phyloP scores from a whole-genome alignment of 192 early-diverging fungal genomes.

The Lunasporangiospora selenospora region DNA sequence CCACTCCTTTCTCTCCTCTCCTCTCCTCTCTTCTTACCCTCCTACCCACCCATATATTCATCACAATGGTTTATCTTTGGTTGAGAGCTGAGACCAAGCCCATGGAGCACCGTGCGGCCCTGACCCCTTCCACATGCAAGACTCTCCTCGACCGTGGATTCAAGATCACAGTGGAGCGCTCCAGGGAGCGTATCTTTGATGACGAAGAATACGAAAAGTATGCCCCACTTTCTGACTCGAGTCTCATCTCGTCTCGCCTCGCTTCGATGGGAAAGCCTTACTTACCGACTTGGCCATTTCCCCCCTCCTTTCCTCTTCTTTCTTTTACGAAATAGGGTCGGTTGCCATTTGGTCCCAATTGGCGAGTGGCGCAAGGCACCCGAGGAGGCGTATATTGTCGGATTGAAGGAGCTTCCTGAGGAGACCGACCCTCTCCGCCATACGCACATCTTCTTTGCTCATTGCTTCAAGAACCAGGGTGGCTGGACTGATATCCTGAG shows the following conservation, averaged over 20 bases:
- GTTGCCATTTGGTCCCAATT: slow-evolving; percentile 79
- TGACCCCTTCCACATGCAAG: slow-evolving; percentile 87
- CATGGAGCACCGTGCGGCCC: slow-evolving; percentile 92
- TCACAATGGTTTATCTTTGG: slow-evolving; percentile 75
- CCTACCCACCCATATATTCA: slow-evolving; percentile 9
- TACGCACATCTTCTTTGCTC: slow-evolving; percentile 97
- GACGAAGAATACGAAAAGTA: slow-evolving; percentile 87
- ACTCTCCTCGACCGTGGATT: slow-evolving; percentile 83
- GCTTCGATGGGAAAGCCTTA: not conserved
- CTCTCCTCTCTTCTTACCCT: no score
- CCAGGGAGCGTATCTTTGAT: slow-evolving; percentile 84
- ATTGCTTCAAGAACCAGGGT: slow-evolving; percentile 96
- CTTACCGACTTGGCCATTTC: not conserved
- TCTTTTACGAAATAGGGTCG: slow-evolving; percentile 55
- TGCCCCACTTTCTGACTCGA: slow-evolving; percentile 4
- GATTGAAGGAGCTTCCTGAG: slow-evolving; percentile 97
- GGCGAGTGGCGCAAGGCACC: slow-evolving; percentile 92
- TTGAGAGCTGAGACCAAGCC: slow-evolving; percentile 98
- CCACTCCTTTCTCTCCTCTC: not conserved
- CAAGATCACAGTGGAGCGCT: slow-evolving; percentile 89
- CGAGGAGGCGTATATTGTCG: slow-evolving; percentile 90
- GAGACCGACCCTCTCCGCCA: slow-evolving; percentile 89
- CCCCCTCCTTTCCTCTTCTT: not conserved
- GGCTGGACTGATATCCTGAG: slow-evolving; percentile 92
- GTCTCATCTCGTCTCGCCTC: not conserved